Evolutionary conservation across 2,329 filamentous ascomycete species (phyloP), one percentile per base, ranked within the genome.

Genomic region (Thelonectria rubi): DNA sequence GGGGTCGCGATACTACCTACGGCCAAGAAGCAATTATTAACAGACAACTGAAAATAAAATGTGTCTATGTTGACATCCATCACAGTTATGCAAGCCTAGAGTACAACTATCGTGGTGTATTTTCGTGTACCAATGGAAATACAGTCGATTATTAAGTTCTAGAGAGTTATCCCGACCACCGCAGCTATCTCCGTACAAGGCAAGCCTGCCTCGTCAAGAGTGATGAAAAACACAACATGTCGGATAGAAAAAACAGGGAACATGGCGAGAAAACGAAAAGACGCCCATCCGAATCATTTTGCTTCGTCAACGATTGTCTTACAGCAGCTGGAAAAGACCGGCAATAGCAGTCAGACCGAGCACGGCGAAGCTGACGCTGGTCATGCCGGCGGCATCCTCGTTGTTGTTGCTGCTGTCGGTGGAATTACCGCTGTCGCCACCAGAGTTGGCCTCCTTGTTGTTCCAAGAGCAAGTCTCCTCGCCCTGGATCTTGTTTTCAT

Each of bases 401-500:
- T 77, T 70, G 54, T 76, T 69, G 47, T 74, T 63, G 47, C 67
- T 67, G 58, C n/a, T 14, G 45, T 59, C 57, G 58, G 60, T 70
- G 54, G 71, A 67, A 58, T 60, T 70, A 67, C 69, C 68, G 47
- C 73, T 70, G 63, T 69, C 57, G 55, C 75, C 73, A 58, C 73
- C 82, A 65, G 81, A 74, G 78, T 86, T 86, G 74, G 85, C 85
- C 46, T 80, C 72, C 51, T 76, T 75, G 73, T 84, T 82, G 74
- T 85, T 79, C 72, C 79, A 79, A 26, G 76, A 76, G 81, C 86
- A 88, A 32, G 70, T 76, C 65, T 75, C 76, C 60, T 70, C 65
- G 67, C 85, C 86, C 57, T 76, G 70, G 46, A 79, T 75, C 52
- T 80, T 76, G 54, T 75, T 78, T 55, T 78, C 76, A 15, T 76